Evolutionary conservation across 352 stramenopile genomes (phyloP).

Genomic region (Lagenidium giganteum): DNA sequence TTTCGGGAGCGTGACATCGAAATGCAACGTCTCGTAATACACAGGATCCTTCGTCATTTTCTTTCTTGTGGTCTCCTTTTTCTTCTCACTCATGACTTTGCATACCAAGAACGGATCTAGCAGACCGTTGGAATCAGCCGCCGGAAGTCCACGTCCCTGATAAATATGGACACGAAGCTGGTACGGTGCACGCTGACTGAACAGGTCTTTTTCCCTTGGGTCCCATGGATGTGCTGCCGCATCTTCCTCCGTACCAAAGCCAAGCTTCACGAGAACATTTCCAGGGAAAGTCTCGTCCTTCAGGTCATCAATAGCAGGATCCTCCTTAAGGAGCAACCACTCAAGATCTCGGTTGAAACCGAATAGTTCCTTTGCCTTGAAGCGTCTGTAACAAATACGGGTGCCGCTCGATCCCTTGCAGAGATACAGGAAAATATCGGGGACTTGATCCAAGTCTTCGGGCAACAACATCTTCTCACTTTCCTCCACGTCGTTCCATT

Average conservation of each 20-base stretch:
- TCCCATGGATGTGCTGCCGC: conserved; percentile 54
- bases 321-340: conserved; percentile 82
- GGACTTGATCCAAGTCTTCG: conserved; percentile 70
- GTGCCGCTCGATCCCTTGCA: conserved; percentile 61
- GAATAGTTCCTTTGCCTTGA: conserved; percentile 73
- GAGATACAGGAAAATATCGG: conserved; percentile 87
- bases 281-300: conserved; percentile 77
- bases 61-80: conserved; percentile 66
- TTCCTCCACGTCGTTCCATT: conserved; percentile 81
- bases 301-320: conserved; percentile 73
- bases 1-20: conserved; percentile 80
- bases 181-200: conserved; percentile 79
- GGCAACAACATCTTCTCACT: conserved; percentile 72
- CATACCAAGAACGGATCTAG: conserved; percentile 82
- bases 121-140: conserved; percentile 80
- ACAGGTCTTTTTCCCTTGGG: conserved; percentile 37
- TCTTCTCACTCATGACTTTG: conserved; percentile 75
- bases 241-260: conserved; percentile 72
- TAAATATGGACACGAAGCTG: conserved; percentile 84
- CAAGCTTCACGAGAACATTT: conserved; percentile 72
- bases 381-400: conserved; percentile 75
- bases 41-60: conserved; percentile 76
- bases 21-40: conserved; percentile 88
- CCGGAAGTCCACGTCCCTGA: conserved; percentile 69
- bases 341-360: conserved; percentile 50